Conservation (phyloP, 148 eudicot genomes). For the Euryodendron excelsum region DNA sequence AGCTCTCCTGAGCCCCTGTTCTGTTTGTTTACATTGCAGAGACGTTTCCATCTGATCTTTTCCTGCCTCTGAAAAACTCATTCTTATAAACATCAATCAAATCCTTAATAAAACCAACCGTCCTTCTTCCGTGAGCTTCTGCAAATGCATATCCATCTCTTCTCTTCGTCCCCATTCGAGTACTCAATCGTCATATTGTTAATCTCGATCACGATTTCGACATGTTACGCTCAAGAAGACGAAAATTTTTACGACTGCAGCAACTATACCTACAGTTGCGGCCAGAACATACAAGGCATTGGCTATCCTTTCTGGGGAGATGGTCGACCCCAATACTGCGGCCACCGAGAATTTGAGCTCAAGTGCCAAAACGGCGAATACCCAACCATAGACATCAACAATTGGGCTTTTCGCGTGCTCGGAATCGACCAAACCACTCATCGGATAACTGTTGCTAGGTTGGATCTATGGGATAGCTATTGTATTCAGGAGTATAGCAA, state of each 20-base stretch:
- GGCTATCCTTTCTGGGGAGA: constrained; percentile 39
- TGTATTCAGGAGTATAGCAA: neutral
- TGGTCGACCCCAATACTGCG: constrained; percentile 21
- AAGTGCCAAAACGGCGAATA: constrained; percentile 4
- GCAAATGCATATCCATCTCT: neutral
- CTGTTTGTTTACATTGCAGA: no score
- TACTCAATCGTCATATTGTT: no score
- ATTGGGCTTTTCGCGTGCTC: neutral
- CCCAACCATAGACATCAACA: neutral
- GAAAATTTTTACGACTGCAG: neutral
- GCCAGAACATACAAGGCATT: neutral
- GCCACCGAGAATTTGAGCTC: constrained; percentile 22
- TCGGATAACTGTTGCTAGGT: neutral
- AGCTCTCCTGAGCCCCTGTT: no score
- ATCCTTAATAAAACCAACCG: neutral
- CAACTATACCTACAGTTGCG: neutral
- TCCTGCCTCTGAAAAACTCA: no score
- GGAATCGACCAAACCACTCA: neutral
- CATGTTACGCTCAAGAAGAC: neutral
- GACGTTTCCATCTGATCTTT: no score
- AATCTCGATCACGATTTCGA: neutral
- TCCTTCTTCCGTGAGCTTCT: neutral
- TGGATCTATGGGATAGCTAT: neutral
- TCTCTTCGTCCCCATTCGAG: neutral
- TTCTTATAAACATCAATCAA: no score